phyloP scores from a whole-genome alignment of 225 moss, liverwort and hornwort genomes.

The Pleurozium schreberi region DNA sequence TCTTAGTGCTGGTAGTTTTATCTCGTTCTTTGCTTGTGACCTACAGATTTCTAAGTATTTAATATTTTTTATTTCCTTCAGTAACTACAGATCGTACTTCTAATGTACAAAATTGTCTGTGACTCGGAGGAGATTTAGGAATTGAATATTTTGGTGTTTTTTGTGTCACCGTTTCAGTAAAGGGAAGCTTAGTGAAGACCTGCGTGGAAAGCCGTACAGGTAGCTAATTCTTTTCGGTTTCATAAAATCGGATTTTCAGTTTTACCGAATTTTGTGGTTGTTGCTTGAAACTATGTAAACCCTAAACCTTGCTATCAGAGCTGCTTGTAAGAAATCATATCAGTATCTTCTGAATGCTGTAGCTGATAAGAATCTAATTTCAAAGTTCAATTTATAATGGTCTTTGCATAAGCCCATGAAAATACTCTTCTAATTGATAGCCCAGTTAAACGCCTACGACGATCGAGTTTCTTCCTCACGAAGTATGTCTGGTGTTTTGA shows the following conservation, averaged over 20 bases:
- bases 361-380: neutral
- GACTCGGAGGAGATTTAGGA: neutral
- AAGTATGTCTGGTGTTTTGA: neutral
- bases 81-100: neutral
- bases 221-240: conserved; percentile 1
- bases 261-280: neutral
- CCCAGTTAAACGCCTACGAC: neutral
- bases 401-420: neutral
- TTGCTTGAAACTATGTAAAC: neutral
- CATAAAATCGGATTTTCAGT: neutral
- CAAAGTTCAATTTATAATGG: neutral
- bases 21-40: neutral
- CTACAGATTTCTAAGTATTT: neutral
- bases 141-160: neutral
- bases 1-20: neutral
- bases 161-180: conserved; percentile 40
- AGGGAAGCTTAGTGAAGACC: conserved; percentile 66
- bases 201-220: conserved; percentile 86
- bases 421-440: neutral
- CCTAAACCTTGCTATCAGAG: neutral
- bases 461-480: neutral
- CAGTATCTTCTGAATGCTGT: neutral
- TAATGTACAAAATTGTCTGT: neutral
- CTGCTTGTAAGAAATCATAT: neutral
- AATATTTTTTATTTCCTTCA: neutral